phyloP scores from a whole-genome alignment of 2,329 filamentous ascomycete species.

The Davidsoniella australis region DNA sequence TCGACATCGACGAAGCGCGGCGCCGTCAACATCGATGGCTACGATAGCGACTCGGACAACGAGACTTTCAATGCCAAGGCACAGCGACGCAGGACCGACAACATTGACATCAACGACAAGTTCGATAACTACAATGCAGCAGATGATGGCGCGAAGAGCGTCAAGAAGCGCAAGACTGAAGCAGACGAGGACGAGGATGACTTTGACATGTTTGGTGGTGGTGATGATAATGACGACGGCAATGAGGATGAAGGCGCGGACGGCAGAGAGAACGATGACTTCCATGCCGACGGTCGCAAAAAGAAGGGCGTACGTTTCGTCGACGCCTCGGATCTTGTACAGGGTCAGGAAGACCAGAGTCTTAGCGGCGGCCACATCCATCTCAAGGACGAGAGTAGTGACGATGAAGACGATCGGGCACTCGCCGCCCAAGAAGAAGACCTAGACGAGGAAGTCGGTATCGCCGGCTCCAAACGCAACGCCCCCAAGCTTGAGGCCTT shows the following conservation, averaged over 20 bases:
- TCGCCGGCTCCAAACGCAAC: slow-evolving; percentile 79
- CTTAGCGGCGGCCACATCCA: slow-evolving; percentile 58
- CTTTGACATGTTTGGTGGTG: slow-evolving; percentile 72
- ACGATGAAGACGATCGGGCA: slow-evolving; percentile 53
- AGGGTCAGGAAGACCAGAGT: slow-evolving; percentile 60
- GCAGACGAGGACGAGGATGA: slow-evolving; percentile 41
- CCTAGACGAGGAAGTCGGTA: slow-evolving; percentile 76
- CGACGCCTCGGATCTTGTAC: slow-evolving; percentile 41
- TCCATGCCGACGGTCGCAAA: slow-evolving; percentile 33
- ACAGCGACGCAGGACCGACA: slow-evolving; percentile 32
- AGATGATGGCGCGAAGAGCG: slow-evolving; percentile 19
- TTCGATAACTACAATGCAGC: slow-evolving; percentile 37
- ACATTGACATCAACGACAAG: slow-evolving; percentile 17
- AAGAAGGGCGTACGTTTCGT: slow-evolving; percentile 45
- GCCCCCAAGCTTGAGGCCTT: slow-evolving; percentile 92
- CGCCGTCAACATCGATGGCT: slow-evolving; percentile 90
- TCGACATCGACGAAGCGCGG: slow-evolving; percentile 67
- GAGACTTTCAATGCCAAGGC: slow-evolving; percentile 72
- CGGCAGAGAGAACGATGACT: slow-evolving; percentile 15
- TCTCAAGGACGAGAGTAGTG: slow-evolving; percentile 37
- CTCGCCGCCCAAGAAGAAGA: slow-evolving; percentile 55
- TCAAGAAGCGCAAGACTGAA: slow-evolving; percentile 17
- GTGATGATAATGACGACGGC: slow-evolving; percentile 35
- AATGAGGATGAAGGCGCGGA: slow-evolving; percentile 26
- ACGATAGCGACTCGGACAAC: slow-evolving; percentile 84